Evolutionary conservation across 1,284 basidiomycete species (phyloP), one percentile per base, ranked within the genome.

Genomic region (Naganishia sp.): DNA sequence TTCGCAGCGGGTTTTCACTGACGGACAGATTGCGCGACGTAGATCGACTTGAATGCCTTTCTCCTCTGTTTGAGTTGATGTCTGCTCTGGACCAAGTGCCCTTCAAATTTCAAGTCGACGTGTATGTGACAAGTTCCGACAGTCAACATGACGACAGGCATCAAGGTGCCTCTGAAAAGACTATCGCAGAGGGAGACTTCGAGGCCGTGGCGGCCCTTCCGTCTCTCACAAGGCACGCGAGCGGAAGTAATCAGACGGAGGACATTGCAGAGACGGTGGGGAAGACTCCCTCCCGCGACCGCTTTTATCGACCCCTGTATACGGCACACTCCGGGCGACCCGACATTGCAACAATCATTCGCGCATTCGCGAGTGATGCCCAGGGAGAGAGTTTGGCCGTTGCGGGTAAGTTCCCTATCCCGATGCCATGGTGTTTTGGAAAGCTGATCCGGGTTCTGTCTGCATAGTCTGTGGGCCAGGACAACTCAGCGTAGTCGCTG

Each of bases 11-110:
- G 41, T 32, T 45, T 6, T 17, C 5, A 1, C 18, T 21, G 23
- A 46, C 28, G 21, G n/a, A 6, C 57, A 28, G 25, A 45, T 15
- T 31, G 11, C 9, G 6, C 35, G 28, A 23, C 9, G 5, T 23
- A 65, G 63, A 65, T 21, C 63, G 63, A 39, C 10, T 65, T 1
- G 53, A 54, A n/a, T 65, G 63, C 23, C 45, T 65, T 35, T 42
- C 52, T 6, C 52, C 53, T 6, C 52, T 65, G 17, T 50, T 55
- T 35, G 63, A 65, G 23, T 1, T 56, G 9, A 6, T 56, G 9
- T 46, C 42, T 11, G 46, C 53, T 4, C 35, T n/a, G 25, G 5
- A 2, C 2, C 43, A 31, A 15, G 15, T 57, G 21, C 54, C 63
- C 17, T 65, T 65, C 53, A n/a, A 47, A 18, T 3, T 65, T 7